Conservation (phyloP, 768 basidiomycete genomes). For the Pleurotus cornucopiae region DNA sequence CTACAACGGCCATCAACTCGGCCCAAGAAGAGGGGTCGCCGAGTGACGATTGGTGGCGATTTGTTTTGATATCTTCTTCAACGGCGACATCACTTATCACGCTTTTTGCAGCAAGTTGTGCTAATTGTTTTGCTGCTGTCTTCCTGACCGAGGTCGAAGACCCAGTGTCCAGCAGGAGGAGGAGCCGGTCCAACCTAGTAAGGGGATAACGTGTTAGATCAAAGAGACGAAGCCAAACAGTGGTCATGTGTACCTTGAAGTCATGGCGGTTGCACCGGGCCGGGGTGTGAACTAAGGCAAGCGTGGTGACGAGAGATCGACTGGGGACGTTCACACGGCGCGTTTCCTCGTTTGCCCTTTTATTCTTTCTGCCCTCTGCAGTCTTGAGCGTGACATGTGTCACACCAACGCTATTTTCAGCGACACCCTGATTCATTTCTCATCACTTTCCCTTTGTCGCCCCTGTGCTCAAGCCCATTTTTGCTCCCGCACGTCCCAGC, state of each 20-base stretch:
- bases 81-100: slow-evolving; percentile 79
- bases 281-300: slow-evolving; percentile 33
- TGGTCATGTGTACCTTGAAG: slow-evolving; percentile 54
- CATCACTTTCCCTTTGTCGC: slow-evolving; percentile 7
- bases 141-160: slow-evolving; percentile 85
- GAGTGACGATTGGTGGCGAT: slow-evolving; percentile 45
- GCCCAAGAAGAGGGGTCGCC: slow-evolving; percentile 80
- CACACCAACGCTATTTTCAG: slow-evolving; percentile 8
- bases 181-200: slow-evolving; percentile 90
- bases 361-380: slow-evolving; percentile 7
- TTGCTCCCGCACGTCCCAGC: background rate
- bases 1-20: slow-evolving; percentile 86
- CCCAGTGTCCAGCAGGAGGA: slow-evolving; percentile 92
- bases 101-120: slow-evolving; percentile 83
- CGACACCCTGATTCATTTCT: slow-evolving; percentile 2
- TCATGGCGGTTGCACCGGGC: slow-evolving; percentile 62
- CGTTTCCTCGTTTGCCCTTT: slow-evolving; percentile 40
- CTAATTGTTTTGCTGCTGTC: slow-evolving; percentile 96
- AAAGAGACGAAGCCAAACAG: slow-evolving; percentile 8
- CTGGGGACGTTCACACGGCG: slow-evolving; percentile 51
- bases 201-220: slow-evolving; percentile 6
- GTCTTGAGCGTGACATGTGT: slow-evolving; percentile 4
- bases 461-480: background rate
- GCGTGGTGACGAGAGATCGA: slow-evolving; percentile 26
- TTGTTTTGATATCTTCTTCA: slow-evolving; percentile 72